These are phyloP conservation scores for Mycena vitilis DNA, from an alignment of 768 basidiomycete genomes.

Conservation along the genomic window DNA sequence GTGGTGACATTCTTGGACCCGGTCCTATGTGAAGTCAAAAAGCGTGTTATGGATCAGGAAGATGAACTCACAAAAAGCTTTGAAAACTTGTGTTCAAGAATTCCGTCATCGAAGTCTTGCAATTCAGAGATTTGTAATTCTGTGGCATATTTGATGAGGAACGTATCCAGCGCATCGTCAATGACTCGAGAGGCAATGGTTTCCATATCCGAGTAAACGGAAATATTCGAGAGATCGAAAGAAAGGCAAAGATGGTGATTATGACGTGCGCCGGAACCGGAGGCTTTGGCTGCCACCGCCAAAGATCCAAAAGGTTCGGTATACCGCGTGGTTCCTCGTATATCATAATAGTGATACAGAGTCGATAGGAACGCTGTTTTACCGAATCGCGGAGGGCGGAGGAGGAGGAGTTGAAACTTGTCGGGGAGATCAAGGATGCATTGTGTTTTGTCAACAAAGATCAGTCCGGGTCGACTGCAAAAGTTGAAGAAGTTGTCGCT, in stretches of 20 bases:
- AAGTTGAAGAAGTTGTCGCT: not conserved
- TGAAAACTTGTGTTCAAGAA: not conserved
- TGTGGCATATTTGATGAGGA: constrained; percentile 18
- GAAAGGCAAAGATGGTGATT: not conserved
- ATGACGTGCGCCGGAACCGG: not conserved
- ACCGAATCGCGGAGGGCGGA: constrained; percentile 20
- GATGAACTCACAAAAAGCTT: constrained; percentile 20
- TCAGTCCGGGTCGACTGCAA: not conserved
- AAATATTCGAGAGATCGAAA: not conserved
- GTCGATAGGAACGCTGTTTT: constrained; percentile 14
- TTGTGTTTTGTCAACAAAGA: constrained; percentile 3
- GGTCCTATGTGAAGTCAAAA: constrained; percentile 1
- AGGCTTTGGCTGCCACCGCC: not conserved
- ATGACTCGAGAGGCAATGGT: not conserved
- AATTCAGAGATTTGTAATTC: constrained; percentile 15
- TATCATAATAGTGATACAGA: constrained; percentile 4
- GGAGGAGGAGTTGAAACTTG: not conserved
- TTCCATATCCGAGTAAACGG: not conserved
- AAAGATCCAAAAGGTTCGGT: not conserved
- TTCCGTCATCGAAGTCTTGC: not conserved
- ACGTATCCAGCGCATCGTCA: not conserved
- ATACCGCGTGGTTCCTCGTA: not conserved
- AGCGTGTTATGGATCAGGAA: not conserved
- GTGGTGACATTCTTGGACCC: constrained; percentile 5
- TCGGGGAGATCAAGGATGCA: not conserved